Base-by-base conservation (phyloP, 2,329 filamentous ascomycete genomes). In the Paradendryphiella salina region DNA sequence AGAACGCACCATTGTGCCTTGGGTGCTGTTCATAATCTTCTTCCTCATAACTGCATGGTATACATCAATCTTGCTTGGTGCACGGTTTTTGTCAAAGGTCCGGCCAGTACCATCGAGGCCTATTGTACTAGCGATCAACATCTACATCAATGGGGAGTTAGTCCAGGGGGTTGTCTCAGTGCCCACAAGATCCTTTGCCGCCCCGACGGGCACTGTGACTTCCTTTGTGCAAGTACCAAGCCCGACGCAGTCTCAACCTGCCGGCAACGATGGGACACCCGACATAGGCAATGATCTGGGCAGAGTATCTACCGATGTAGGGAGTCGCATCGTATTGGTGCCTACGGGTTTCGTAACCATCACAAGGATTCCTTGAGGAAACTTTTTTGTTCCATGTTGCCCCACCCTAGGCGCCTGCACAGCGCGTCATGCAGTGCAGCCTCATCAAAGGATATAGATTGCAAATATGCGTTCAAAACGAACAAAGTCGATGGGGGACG, bases 11-110 rank as follows among this genome's bases (percentile, higher is more conserved):
- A 35, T 61, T 9, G 46, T 68, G 29, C 61, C 65, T 17, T 69
- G 66, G 64, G 33, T 61, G 26, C 53, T 69, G 21, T 59, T 53
- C 31, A n/a, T 36, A 28, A 14, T 67, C 9, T 63, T 67, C 51
- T 61, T 67, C 29, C 34, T 65, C 17, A 54, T 38, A 2, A 62
- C 60, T 3, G 28, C 62, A 7, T 68, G 61, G 61, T 62, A 53
- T 46, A 61, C 53, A 15, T 63, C 58, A 17, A 59, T 66, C 28
- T 51, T 58, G 7, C 34, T 65, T 17, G 63, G 60, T 7, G 54
- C 56, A 11, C 51, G 55, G 2, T 56, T 65, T 20, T 43, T 63
- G 7, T 49, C 52, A 18, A 49, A 58, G 3, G 29, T 61, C 13
- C 53, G 55, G n/a, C 52, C 55, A 4, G n/a, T 14, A 32, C 46